phyloP scores from a whole-genome alignment of 2,329 filamentous ascomycete genomes.

The Podosphaera aphanis region DNA sequence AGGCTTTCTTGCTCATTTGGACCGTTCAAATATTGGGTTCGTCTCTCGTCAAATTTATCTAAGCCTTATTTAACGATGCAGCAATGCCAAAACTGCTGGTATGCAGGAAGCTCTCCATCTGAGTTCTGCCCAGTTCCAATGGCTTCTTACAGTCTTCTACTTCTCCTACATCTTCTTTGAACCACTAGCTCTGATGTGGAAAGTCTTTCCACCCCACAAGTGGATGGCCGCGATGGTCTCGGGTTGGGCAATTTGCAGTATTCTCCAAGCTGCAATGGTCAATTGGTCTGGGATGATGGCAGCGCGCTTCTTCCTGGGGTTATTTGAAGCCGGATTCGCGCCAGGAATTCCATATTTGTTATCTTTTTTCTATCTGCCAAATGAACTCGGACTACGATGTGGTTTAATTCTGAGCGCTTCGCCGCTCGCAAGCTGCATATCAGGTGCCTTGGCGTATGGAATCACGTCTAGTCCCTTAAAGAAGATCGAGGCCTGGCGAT shows the following conservation, averaged over 20 bases:
- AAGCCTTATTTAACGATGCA: not conserved
- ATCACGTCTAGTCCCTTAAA: slow-evolving; percentile 36
- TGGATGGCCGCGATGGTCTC: slow-evolving; percentile 14
- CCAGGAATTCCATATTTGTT: slow-evolving; percentile 32
- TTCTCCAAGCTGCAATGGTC: slow-evolving; percentile 22
- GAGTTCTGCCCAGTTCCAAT: slow-evolving; percentile 34
- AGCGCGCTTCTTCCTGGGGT: slow-evolving; percentile 41
- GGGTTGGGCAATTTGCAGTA: slow-evolving; percentile 13
- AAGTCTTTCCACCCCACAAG: slow-evolving; percentile 16
- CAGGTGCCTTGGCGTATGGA: slow-evolving; percentile 40
- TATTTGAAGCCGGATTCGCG: slow-evolving; percentile 30
- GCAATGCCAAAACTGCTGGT: slow-evolving; percentile 41
- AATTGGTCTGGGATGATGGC: slow-evolving; percentile 42
- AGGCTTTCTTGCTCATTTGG: slow-evolving; percentile 43
- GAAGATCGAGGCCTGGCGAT: slow-evolving; percentile 32
- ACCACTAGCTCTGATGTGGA: slow-evolving; percentile 27
- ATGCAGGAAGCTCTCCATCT: slow-evolving; percentile 21
- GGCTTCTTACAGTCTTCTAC: slow-evolving; percentile 55
- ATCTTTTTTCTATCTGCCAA: slow-evolving; percentile 42
- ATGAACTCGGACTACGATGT: slow-evolving; percentile 26
- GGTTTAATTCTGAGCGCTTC: slow-evolving; percentile 43
- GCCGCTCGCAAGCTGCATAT: slow-evolving; percentile 43
- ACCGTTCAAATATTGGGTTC: slow-evolving; percentile 46
- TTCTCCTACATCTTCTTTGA: slow-evolving; percentile 48
- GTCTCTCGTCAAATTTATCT: not conserved